Evolutionary conservation across 768 basidiomycete genomes (phyloP).

Genomic region (Russula vinacea): DNA sequence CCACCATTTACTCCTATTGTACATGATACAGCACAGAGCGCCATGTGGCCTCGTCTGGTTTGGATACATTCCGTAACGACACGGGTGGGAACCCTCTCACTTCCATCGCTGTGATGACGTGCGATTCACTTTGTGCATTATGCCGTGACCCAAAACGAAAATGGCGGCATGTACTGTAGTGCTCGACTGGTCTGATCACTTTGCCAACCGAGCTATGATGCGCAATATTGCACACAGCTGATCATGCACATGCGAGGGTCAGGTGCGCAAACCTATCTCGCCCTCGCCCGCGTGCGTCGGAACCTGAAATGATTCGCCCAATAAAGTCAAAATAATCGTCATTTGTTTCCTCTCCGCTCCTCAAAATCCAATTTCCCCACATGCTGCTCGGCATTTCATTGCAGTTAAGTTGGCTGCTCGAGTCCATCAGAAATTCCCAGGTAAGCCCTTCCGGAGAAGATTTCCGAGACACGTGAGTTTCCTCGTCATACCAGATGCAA

Average conservation of each 20-base stretch:
- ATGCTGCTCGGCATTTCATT: background rate
- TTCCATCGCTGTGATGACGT: background rate
- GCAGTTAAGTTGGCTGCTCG: background rate
- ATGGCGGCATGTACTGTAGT: constrained; percentile 1
- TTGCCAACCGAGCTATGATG: background rate
- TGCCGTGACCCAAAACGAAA: background rate
- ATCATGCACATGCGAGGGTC: constrained; percentile 11
- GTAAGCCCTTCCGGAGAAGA: background rate
- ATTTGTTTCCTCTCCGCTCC: background rate
- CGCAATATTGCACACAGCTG: background rate
- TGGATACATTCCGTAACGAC: constrained; percentile 9
- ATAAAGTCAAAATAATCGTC: background rate
- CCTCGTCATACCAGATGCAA: background rate
- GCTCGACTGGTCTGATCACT: background rate
- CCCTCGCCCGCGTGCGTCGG: constrained; percentile 9
- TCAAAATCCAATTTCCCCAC: background rate
- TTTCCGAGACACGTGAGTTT: background rate
- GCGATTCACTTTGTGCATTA: background rate
- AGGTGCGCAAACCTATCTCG: background rate
- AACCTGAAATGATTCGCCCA: background rate
- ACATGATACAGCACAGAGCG: background rate
- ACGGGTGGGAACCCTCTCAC: background rate
- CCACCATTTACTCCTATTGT: background rate
- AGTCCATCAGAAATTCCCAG: background rate
- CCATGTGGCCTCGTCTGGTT: background rate